phyloP scores from a whole-genome alignment of 2,329 filamentous ascomycete genomes.

The Parastagonospora avenae region DNA sequence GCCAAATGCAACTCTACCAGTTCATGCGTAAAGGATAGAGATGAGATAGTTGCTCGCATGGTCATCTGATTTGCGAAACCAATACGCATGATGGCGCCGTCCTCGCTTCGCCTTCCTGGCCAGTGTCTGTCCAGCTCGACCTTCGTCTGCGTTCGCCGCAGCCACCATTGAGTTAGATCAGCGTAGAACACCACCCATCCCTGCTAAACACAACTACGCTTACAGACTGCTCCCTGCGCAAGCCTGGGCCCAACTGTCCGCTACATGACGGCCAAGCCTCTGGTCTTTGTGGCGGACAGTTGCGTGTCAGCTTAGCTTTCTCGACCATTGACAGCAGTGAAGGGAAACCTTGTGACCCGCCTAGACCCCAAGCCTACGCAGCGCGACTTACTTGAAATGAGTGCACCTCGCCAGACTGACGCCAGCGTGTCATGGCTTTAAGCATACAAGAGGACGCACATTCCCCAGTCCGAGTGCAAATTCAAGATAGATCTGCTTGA shows the following conservation, averaged over 20 bases:
- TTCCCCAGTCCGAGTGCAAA: slow-evolving; percentile 11
- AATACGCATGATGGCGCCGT: not conserved
- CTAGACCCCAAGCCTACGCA: slow-evolving; percentile 33
- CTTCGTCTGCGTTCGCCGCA: slow-evolving; percentile 17
- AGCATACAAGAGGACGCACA: slow-evolving; percentile 32
- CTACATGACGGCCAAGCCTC: slow-evolving; percentile 24
- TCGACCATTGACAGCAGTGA: slow-evolving; percentile 25
- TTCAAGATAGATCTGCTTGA: not conserved
- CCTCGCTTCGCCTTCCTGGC: not conserved
- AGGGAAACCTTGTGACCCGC: slow-evolving; percentile 33
- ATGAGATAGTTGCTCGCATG: slow-evolving; percentile 6
- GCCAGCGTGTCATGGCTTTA: slow-evolving; percentile 15
- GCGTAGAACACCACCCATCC: slow-evolving; percentile 23
- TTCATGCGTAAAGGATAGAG: slow-evolving; percentile 10
- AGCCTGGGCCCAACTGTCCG: slow-evolving; percentile 21
- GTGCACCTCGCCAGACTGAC: slow-evolving; percentile 16
- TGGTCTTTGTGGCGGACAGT: slow-evolving; percentile 20
- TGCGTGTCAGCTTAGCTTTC: slow-evolving; percentile 39
- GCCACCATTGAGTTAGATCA: slow-evolving; percentile 22
- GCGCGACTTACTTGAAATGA: slow-evolving; percentile 23
- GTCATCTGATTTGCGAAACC: slow-evolving; percentile 9
- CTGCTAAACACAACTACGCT: slow-evolving; percentile 19
- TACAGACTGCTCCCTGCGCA: slow-evolving; percentile 14
- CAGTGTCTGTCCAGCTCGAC: slow-evolving; percentile 8
- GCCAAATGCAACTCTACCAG: slow-evolving; percentile 1